Evolutionary conservation across 257 asterid genomes (phyloP).

Genomic region (Linaria vulgaris): DNA sequence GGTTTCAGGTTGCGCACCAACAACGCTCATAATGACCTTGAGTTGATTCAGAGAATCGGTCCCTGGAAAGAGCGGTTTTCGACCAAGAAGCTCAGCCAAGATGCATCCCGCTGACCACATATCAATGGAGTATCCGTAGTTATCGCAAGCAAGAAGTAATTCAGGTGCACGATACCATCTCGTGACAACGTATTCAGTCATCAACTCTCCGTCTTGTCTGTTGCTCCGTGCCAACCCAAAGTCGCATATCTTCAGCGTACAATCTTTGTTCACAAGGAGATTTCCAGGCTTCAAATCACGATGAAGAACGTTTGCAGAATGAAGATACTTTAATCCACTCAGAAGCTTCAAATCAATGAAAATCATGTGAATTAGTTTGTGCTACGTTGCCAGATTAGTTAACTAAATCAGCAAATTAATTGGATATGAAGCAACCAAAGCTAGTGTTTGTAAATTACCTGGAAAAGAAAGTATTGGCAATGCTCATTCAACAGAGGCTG

Average conservation of each 20-base stretch:
- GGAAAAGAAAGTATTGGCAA: slow-evolving; percentile 42
- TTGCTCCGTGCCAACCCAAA: slow-evolving; percentile 43
- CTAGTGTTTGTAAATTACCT: too few relatives aligned
- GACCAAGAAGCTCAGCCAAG: slow-evolving; percentile 43
- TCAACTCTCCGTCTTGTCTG: slow-evolving; percentile 33
- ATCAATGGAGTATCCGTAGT: slow-evolving; percentile 40
- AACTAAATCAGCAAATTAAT: too few relatives aligned
- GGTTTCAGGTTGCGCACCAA: slow-evolving; percentile 37
- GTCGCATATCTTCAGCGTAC: slow-evolving; percentile 41
- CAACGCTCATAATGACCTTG: slow-evolving; percentile 36
- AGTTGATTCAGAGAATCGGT: slow-evolving; percentile 39
- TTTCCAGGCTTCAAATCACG: slow-evolving; percentile 48
- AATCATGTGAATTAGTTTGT: too few relatives aligned
- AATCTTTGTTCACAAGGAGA: slow-evolving; percentile 36
- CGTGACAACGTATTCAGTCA: slow-evolving; percentile 46
- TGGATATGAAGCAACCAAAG: too few relatives aligned
- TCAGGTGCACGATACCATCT: slow-evolving; percentile 50
- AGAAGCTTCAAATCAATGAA: slow-evolving; percentile 37
- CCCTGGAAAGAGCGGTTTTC: slow-evolving; percentile 43
- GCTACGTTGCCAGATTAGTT: too few relatives aligned
- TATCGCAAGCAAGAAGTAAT: slow-evolving; percentile 42
- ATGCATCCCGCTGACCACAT: slow-evolving; percentile 49
- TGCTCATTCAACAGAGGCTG: slow-evolving; percentile 37
- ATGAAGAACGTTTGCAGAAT: slow-evolving; percentile 46
- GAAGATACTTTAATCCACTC: slow-evolving; percentile 40